Evolutionary conservation across 129 eudicot species (phyloP).

Genomic region (Oenanthe sinensis): DNA sequence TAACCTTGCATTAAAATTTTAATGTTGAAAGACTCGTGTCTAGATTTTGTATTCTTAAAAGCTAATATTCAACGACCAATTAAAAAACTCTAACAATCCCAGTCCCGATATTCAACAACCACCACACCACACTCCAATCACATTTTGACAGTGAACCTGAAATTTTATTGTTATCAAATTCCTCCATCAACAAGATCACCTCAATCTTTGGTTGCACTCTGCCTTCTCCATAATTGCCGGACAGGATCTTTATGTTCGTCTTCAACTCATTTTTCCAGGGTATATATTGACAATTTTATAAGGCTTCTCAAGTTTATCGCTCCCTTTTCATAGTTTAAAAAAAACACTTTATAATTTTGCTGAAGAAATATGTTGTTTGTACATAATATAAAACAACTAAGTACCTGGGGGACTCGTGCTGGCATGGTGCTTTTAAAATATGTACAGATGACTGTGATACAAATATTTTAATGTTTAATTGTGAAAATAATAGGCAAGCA

Average conservation of each 20-base stretch:
- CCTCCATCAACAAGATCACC: too few species aligned
- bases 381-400: neutral
- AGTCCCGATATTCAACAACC: too few species aligned
- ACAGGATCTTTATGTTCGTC: neutral
- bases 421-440: neutral
- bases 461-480: neutral
- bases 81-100: too few species aligned
- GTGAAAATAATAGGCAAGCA: neutral
- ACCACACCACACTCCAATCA: too few species aligned
- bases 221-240: neutral
- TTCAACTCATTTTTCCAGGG: neutral
- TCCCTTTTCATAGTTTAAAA: neutral
- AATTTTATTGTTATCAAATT: too few species aligned
- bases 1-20: too few species aligned
- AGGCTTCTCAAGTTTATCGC: neutral
- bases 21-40: too few species aligned
- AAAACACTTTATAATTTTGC: neutral
- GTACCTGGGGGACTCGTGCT: neutral
- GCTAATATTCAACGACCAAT: too few species aligned
- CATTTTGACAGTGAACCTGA: too few species aligned
- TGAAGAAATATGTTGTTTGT: too few species aligned
- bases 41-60: too few species aligned
- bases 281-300: neutral
- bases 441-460: neutral
- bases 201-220: conserved; percentile 3